These are phyloP conservation scores for Paramecium octaurelia DNA, from an alignment of 73 alveolate species.

Conservation along the genomic window DNA sequence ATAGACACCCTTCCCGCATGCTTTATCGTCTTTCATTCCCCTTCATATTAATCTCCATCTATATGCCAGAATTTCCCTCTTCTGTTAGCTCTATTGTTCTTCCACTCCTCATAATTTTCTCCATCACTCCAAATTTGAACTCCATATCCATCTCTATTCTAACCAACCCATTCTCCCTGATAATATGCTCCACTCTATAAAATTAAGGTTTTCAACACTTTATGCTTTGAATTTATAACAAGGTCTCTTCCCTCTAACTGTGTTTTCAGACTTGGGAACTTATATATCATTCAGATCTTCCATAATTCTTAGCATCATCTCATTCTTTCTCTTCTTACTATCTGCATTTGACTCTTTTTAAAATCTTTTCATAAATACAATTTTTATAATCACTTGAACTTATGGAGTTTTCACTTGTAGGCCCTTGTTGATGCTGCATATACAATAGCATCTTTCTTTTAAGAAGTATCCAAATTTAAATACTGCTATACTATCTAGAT, in stretches of 20 bases:
- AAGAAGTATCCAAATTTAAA: neutral
- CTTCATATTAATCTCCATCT: constrained; percentile 65
- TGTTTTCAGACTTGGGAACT: neutral
- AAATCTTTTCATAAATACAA: neutral
- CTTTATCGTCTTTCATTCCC: constrained; percentile 55
- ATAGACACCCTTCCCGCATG: constrained; percentile 59
- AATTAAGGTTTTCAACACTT: neutral
- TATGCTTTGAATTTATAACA: neutral
- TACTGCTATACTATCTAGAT: neutral
- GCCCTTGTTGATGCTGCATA: neutral
- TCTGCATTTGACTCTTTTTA: neutral
- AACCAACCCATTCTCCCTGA: constrained; percentile 67
- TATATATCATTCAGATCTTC: neutral
- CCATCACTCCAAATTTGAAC: constrained; percentile 61
- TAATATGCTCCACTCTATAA: constrained; percentile 56
- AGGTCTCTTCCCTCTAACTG: constrained; percentile 42
- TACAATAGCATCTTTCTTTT: neutral
- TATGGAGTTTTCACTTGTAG: neutral
- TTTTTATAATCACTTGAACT: neutral
- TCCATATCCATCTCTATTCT: constrained; percentile 67
- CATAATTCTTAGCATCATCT: neutral
- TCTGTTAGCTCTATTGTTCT: constrained; percentile 58
- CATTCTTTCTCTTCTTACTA: constrained; percentile 8
- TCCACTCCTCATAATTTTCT: constrained; percentile 60
- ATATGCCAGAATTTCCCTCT: constrained; percentile 67